Base-by-base conservation (phyloP, 441 rosid genomes). In the Jatropha podagrica region DNA sequence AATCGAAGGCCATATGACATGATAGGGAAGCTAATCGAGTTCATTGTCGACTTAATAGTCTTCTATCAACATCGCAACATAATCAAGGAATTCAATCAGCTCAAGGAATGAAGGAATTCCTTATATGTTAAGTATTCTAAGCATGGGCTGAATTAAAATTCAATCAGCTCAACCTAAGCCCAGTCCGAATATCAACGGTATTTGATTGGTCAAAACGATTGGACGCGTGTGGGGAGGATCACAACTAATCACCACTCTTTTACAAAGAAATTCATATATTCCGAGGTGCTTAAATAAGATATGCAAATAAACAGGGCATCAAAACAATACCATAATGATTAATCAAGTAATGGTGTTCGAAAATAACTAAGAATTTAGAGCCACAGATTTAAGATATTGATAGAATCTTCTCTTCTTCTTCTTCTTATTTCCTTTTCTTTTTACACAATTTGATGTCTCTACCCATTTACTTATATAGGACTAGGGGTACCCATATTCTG, bases 21-120 rank as follows among this genome's bases (percentile, higher is more conserved):
- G 2, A 32, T 32, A 82, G 81, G 81, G 79, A 72, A 60, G 67
- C 73, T 2, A 75, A 42, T 64, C 72, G 46, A 32, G 41, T 68
- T 7, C 27, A 4, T 2, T n/a, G 67, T 67, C 48, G 23, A 3
- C 54, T 55, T 27, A 51, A 49, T 72, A 72, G 18, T 15, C 26
- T 23, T 15, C 59, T 6, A 56, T 75, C 32, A 17, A 10, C 7
- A 70, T 0, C 7, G 4, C n/a, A 69, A 38, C 14, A 37, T 5
- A 42, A 78, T 5, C 69, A 58, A 5, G 32, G 32, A 32, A 32
- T 32, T 32, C 32, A 32, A 26, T 23, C 74, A 0, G 15, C 60
- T 2, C 52, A 14, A 61, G 5, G 26, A 42, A 78, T 5, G 0
- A 23, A 23, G 48, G 48, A 18, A 20, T n/a, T 14, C 65, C 27